A percentile compares a stretch with the other conserved stretches of the same genome.
These are phyloP conservation scores for Podospora pseudopauciseta DNA, from an alignment of 495 filamentous ascomycete genomes.

Conservation along the genomic window DNA sequence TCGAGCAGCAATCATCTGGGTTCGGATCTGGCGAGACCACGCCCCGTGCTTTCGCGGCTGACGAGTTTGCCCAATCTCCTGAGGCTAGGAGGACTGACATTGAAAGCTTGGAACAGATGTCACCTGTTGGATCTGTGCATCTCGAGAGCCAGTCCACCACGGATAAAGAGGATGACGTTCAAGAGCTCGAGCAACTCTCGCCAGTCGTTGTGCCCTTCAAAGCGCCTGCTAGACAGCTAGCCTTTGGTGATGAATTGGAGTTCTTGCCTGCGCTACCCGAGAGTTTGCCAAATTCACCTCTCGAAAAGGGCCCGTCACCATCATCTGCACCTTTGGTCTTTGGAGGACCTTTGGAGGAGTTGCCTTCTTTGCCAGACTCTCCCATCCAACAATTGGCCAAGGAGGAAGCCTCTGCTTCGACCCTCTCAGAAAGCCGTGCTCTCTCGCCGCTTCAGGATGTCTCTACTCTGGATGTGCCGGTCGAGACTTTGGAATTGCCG, in stretches of 20 bases:
- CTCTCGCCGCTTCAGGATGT: background rate
- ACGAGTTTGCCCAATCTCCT: background rate
- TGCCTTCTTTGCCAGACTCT: background rate
- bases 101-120: background rate
- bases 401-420: background rate
- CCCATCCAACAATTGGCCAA: background rate
- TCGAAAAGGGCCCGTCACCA: background rate
- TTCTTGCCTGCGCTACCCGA: conserved; percentile 9
- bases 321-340: background rate
- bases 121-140: background rate
- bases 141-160: background rate
- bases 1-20: background rate
- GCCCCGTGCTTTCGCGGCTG: background rate
- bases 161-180: background rate
- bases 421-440: background rate
- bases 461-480: background rate
- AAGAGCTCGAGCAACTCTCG: background rate
- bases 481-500: background rate
- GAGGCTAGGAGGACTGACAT: background rate
- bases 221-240: background rate
- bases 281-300: background rate
- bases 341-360: background rate
- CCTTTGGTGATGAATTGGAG: conserved; percentile 1
- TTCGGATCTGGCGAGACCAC: background rate
- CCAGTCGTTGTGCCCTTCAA: background rate